phyloP scores from a whole-genome alignment of 164 flowering plant genomes.

The Tetracentron sinense region DNA sequence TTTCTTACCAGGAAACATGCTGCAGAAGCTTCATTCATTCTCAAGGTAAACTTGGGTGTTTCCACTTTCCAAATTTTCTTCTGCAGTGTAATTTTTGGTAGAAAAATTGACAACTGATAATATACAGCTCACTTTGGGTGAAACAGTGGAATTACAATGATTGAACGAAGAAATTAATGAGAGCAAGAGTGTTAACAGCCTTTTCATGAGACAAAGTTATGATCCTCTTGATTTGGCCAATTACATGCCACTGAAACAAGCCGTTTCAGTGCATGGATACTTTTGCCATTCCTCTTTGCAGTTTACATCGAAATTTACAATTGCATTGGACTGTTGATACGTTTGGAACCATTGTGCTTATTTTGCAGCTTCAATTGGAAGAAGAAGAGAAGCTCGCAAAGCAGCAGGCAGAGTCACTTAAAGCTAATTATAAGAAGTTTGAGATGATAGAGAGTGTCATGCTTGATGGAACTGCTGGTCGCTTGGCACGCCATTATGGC shows the following conservation, averaged over 20 bases:
- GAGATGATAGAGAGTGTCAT: conserved; percentile 39
- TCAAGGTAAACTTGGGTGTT: conserved; percentile 36
- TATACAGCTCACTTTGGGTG: not conserved
- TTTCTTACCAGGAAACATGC: conserved; percentile 34
- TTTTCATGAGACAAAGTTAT: no score
- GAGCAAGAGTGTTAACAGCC: not conserved
- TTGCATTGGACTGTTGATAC: not conserved
- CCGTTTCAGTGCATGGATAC: not conserved
- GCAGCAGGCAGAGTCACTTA: conserved; percentile 44
- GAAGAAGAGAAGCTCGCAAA: conserved; percentile 60
- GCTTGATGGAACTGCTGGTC: conserved; percentile 32
- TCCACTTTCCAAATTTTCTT: not conserved
- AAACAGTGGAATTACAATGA: not conserved
- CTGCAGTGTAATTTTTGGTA: not conserved
- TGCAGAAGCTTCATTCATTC: conserved; percentile 44
- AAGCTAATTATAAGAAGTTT: conserved; percentile 47
- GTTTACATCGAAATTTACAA: no score
- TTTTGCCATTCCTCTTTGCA: not conserved
- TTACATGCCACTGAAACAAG: not conserved
- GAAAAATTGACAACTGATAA: not conserved
- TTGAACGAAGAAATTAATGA: not conserved
- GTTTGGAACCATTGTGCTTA: not conserved
- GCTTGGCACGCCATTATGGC: conserved; percentile 37
- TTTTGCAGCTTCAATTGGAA: conserved; percentile 37
- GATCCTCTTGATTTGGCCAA: no score